These are phyloP conservation scores for Sutorius australiensis DNA, from an alignment of 768 basidiomycete species.

Conservation along the genomic window DNA sequence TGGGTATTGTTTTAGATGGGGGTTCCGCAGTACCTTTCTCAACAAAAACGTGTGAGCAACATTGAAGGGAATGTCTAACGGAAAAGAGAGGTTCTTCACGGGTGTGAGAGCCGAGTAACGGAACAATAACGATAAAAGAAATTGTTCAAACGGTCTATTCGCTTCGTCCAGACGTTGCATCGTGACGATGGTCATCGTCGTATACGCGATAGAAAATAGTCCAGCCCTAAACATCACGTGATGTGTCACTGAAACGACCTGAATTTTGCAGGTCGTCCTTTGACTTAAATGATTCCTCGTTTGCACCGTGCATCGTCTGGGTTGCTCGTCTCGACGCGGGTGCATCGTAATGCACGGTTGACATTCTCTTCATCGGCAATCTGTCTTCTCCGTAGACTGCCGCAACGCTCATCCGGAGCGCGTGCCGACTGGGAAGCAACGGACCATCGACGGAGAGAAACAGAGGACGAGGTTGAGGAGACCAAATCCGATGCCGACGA, in stretches of 20 bases:
- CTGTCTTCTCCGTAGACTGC: slow-evolving; percentile 7
- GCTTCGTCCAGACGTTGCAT: not conserved
- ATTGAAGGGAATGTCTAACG: slow-evolving; percentile 34
- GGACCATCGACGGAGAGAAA: not conserved
- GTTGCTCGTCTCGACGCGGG: slow-evolving; percentile 7
- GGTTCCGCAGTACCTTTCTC: slow-evolving; percentile 44
- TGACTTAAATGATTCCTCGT: slow-evolving; percentile 21
- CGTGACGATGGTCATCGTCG: not conserved
- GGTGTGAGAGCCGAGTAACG: slow-evolving; percentile 52
- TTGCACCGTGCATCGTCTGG: slow-evolving; percentile 14
- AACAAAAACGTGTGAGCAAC: slow-evolving; percentile 56
- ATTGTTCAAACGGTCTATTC: slow-evolving; percentile 3
- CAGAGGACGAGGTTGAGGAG: slow-evolving; percentile 6
- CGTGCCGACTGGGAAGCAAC: not conserved
- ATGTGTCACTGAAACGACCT: slow-evolving; percentile 3
- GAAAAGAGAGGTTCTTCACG: slow-evolving; percentile 40
- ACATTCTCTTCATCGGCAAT: slow-evolving; percentile 23
- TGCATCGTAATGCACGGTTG: slow-evolving; percentile 8
- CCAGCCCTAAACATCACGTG: slow-evolving; percentile 29
- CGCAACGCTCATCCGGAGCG: slow-evolving; percentile 6
- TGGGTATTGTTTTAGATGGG: slow-evolving; percentile 54
- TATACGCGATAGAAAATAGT: not conserved
- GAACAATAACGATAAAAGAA: slow-evolving; percentile 43
- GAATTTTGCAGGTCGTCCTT: slow-evolving; percentile 13
- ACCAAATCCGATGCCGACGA: not conserved